Base-by-base conservation (phyloP, 2,329 filamentous ascomycete species). In the Xylaria sp. region DNA sequence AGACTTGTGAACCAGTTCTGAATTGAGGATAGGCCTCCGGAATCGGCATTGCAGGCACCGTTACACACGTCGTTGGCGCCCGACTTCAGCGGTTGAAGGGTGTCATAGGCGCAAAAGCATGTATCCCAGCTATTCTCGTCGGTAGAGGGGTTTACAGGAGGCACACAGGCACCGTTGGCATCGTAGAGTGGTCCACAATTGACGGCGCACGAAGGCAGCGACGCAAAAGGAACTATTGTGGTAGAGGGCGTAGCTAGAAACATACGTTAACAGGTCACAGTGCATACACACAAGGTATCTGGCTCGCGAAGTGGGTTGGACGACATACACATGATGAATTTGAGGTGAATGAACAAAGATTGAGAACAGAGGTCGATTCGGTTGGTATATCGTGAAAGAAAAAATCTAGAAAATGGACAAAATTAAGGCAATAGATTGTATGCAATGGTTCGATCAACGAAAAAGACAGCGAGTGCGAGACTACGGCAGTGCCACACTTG, bases 21-120 rank as follows among this genome's bases (percentile, higher is more conserved):
- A 73, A 96, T 87, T 65, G 86, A 86, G 15, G 80, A 76, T 56
- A 90, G 81, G 56, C 88, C 88, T 56, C 80, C 78, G 0, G 85
- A 74, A 2, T 83, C 78, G 8, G 80, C 82, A 13, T 84, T 80
- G 76, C 91, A 94, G 25, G 83, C 84, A 18, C 81, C 75, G 68
- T 89, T 87, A 81, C 93, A 94, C 15, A 92, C 86, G 4, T 87
- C 87, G 4, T 84, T 81, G 3, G 86, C 84, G 41, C 84, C 86
- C 12, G 83, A 81, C 39, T 87, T 86, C 65, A 94, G 89, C 9
- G 84, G 79, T 3, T 84, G 81, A 2, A 96, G 85, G 25, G 85
- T 82, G 13, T 84, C 72, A 59, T 91, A 89, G 74, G 85, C 82
- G 82, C 94, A 97, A 82, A 97, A 94, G 81, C 94, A 97, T 44